Percentiles rank a stretch among this genome's conserved stretches.
Conservation (phyloP, 345 rosid genomes). For the Salix dunnii region DNA sequence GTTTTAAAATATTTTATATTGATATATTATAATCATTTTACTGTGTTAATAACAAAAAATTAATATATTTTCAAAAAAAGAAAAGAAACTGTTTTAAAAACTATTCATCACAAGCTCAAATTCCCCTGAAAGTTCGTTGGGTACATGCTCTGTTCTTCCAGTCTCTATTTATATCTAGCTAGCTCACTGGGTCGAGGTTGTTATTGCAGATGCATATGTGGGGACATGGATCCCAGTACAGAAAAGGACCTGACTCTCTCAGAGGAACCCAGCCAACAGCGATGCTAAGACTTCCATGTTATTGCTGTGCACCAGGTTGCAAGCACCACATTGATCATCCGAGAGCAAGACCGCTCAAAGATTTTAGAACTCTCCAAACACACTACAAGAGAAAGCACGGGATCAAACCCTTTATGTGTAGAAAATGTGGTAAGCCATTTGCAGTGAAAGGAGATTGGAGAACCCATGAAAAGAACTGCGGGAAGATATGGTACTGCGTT, state of each 20-base stretch:
- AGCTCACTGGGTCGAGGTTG: neutral
- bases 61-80: too few species aligned
- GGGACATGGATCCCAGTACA: constrained; percentile 91
- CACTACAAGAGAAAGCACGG: constrained; percentile 85
- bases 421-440: constrained; percentile 72
- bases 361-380: constrained; percentile 80
- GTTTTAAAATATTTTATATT: too few species aligned
- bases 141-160: neutral
- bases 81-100: too few species aligned
- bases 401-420: constrained; percentile 59
- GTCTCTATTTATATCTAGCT: neutral
- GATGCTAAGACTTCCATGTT: constrained; percentile 74
- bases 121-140: too few species aligned
- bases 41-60: too few species aligned
- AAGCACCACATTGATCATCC: constrained; percentile 77
- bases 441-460: constrained; percentile 84
- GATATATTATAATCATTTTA: too few species aligned
- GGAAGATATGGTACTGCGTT: constrained; percentile 72
- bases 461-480: constrained; percentile 87
- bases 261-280: constrained; percentile 74
- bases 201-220: constrained; percentile 76
- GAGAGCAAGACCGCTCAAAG: constrained; percentile 70
- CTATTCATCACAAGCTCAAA: too few species aligned
- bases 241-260: constrained; percentile 76
- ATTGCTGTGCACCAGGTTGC: constrained; percentile 65